phyloP scores from a whole-genome alignment of 208 protist species.

The Angomonas desouzai region DNA sequence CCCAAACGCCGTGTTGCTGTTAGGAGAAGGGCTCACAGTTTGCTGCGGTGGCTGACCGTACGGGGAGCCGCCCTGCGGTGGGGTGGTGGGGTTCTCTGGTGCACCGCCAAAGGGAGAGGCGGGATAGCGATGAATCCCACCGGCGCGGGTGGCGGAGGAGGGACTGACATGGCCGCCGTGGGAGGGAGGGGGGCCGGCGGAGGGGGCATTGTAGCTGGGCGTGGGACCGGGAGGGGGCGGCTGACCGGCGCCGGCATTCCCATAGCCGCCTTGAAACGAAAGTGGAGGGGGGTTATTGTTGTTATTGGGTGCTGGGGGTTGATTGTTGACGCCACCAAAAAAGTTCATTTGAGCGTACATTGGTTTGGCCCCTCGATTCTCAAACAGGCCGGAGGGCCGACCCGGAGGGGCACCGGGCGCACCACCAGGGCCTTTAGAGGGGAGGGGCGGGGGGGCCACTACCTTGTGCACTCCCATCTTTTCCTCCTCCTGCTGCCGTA shows the following conservation, averaged over 20 bases:
- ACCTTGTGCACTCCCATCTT: constrained; percentile 32
- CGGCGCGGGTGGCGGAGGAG: background rate
- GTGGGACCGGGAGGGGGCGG: no score
- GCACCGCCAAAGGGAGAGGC: background rate
- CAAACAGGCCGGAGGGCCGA: constrained; percentile 8
- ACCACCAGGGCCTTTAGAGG: background rate
- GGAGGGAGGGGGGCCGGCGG: background rate
- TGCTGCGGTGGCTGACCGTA: no score
- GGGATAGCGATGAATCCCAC: background rate
- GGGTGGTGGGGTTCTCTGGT: background rate
- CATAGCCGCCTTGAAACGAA: no score
- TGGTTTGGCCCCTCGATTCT: constrained; percentile 12
- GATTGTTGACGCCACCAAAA: constrained; percentile 31
- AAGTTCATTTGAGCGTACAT: constrained; percentile 70
- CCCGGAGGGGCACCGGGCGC: background rate
- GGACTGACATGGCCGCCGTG: background rate
- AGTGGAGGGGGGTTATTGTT: no score
- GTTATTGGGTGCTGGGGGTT: background rate
- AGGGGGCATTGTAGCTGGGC: background rate
- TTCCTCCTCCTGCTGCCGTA: constrained; percentile 57
- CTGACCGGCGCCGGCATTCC: no score
- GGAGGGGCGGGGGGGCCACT: constrained; percentile 32
- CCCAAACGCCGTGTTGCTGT: background rate
- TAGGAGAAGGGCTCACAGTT: no score
- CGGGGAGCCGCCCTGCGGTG: background rate